Evolutionary conservation across 345 rosid genomes (phyloP), one percentile per base, ranked within the genome.

Genomic region (Eucalyptus polyanthemos): DNA sequence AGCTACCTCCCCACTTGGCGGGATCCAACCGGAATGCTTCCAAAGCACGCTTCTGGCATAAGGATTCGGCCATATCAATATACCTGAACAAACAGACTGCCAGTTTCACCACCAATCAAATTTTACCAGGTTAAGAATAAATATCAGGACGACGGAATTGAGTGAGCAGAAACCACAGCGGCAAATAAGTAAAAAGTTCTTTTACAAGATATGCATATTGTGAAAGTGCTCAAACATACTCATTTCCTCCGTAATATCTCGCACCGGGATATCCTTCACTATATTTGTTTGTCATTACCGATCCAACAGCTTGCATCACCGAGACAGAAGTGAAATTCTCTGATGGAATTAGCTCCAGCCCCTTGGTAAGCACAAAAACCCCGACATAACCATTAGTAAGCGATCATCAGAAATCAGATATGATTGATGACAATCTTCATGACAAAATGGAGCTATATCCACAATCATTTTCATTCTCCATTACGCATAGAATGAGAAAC

Each of bases 251-350:
- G 86, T 98, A 98, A 93, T 98, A 98, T 97, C 99, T 93, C 3
- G 99, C 99, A 90, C 99, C 99, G 11, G 99, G 99, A 91, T 98
- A 98, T 86, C 99, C 99, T 95, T 98, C 99, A 94, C 99, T 98
- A 92, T 97, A 96, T 92, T 98, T 98, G 95, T 98, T 98, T 90
- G 99, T 98, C 99, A 98, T 98, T 62, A 98, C 93, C 88, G 99
- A 98, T 25, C 99, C 99, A 90, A 98, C 99, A 85, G 99, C 99
- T 97, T 96, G 98, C 99, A 98, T 98, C 89, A 98, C 99, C 6
- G 99, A 97, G 19, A 94, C 93, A n/a, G 99, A 98, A 29, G 99
- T 98, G 94, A 98, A 98, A 91, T 98, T 98, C 95, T 98, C 99
- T 1, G 99, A 98, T 45, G 99, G 99, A 86, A 98, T 98, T 76